Evolutionary conservation across 495 filamentous ascomycete genomes (phyloP), one percentile per base, ranked within the genome.

Genomic region (Neurospora tetrasperma): DNA sequence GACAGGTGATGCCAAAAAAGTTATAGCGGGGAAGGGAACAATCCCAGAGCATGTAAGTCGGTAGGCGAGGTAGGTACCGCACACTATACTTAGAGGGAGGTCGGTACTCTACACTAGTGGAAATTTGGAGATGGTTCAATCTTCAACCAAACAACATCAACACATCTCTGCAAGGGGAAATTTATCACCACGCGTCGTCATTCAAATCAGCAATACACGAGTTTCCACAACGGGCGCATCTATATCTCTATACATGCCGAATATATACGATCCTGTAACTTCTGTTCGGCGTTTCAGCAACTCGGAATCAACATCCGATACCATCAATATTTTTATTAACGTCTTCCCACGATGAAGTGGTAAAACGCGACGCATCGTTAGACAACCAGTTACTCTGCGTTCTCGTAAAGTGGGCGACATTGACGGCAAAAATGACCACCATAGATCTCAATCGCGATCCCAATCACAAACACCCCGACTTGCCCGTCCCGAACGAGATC

Each of bases 401-500:
- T 59, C 7, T 16, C 54, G 27, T 27, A 66, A 66, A 66, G 14
- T 35, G 54, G 27, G 54, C 54, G 54, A 66, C 6, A 31, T 18
- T 7, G 27, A 35, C 27, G 27, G 54, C 54, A 18, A 35, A 35
- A 66, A 66, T 66, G 54, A 8, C 54, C 27, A 66, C 27, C 54
- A 16, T 38, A 18, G 27, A 66, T 66, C 27, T 18, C 14, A 48
- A 31, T 18, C 42, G 20, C 18, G 44, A 71, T 23, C 54, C 54
- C 54, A 18, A 35, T 4, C 43, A 43, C 48, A 27, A 42, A 71
- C 38, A 66, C 38, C n/a, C 42, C 5, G 39, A 11, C 18, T 20
- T 20, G 27, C 46, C 42, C 4, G 9, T 66, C 2, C 5, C 70
- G 18, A 83, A 80, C 75, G 77, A 76, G 12, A 76, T 76, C 48